Evolutionary conservation across 2,329 filamentous ascomycete species (phyloP), one percentile per base, ranked within the genome.

Genomic region (Aspergillus luchuensis): DNA sequence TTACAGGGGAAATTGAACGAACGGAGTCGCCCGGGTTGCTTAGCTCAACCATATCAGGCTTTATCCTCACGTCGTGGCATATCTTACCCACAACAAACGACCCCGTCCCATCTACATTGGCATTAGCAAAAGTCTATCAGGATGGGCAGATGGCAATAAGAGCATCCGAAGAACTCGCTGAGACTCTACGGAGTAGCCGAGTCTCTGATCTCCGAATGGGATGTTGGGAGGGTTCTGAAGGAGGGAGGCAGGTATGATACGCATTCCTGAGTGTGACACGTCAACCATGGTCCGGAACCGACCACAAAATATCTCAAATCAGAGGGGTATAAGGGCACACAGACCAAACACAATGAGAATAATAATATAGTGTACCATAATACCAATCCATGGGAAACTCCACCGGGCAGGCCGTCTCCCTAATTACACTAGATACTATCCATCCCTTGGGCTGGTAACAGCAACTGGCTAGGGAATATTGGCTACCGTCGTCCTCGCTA

Each of bases 281-380:
- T 63, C 63, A 63, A 63, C 63, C 61, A 57, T 54, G 63, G 63
- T 41, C 58, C 58, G 45, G 19, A 61, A 59, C 47, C 56, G 49
- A 63, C 61, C 56, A 65, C 15, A 39, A 57, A 45, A 55, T 36
- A 50, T 50, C 47, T 28, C 25, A 33, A 30, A 19, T 33, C n/a
- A 17, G 28, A 17, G 33, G 33, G 33, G 33, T 13, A 36, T 36
- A 36, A 36, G 33, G 33, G 33, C 33, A 36, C 33, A 36, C 33
- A 33, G n/a, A 17, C 47, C 23, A 10, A 36, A 36, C 5, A 36
- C 2, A 36, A 13, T 36, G 33, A 13, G 11, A 36, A 36, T 36
- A 15, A 13, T 36, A 36, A 6, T 36, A 5, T 5, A 30, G 10
- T 30, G 10, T 30, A 28, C 25, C 25, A 5, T 36, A 36, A 36